Evolutionary conservation across 495 filamentous ascomycete species (phyloP).

Genomic region (Annulohypoxylon stygium): DNA sequence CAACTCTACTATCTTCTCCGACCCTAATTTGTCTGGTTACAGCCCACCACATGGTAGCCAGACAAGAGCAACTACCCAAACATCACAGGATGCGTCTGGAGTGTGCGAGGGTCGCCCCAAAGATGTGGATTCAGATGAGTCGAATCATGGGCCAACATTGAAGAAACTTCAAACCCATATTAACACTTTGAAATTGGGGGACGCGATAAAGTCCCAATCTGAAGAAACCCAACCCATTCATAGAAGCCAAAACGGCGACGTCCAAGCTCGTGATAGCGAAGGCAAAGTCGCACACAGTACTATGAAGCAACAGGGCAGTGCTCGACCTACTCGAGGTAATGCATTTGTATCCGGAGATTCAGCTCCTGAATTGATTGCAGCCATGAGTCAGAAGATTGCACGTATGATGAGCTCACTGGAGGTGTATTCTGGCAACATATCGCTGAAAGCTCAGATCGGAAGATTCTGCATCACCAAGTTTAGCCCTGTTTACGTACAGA

Average conservation of each 20-base stretch:
- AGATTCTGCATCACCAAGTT: slow-evolving; percentile 53
- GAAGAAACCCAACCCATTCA: not conserved
- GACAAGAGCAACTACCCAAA: not conserved
- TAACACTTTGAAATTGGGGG: not conserved
- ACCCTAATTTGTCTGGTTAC: not conserved
- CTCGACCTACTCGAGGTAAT: not conserved
- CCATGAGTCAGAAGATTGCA: slow-evolving; percentile 30
- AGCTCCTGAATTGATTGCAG: not conserved
- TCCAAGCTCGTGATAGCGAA: not conserved
- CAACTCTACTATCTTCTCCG: not conserved
- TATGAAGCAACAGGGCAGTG: slow-evolving; percentile 52
- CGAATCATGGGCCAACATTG: not conserved
- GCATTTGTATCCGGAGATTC: not conserved
- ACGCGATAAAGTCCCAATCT: not conserved
- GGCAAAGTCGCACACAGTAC: slow-evolving; percentile 37
- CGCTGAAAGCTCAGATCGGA: slow-evolving; percentile 59
- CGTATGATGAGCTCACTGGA: slow-evolving; percentile 44
- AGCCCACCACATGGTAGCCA: not conserved
- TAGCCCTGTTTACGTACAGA: slow-evolving; percentile 41
- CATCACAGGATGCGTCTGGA: not conserved
- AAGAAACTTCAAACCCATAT: not conserved
- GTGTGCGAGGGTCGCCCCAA: not conserved
- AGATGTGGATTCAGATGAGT: not conserved
- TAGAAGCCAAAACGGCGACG: not conserved
- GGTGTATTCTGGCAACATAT: slow-evolving; percentile 53